Evolutionary conservation across 2,329 filamentous ascomycete species (phyloP).

Genomic region (Boeremia exigua): DNA sequence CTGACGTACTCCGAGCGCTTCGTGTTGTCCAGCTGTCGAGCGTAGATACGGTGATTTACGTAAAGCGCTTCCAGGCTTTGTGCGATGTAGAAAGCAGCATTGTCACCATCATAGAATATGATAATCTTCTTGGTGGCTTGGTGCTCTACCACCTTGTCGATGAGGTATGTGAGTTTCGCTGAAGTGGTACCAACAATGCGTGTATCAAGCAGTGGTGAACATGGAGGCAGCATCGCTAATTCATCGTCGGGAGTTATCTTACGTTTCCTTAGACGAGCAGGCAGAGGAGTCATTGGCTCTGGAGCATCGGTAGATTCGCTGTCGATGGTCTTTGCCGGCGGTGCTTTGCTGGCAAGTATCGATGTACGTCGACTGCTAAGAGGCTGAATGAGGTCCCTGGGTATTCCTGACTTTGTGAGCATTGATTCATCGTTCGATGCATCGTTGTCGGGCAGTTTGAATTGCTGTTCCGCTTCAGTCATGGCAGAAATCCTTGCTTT

Average conservation of each 20-base stretch:
- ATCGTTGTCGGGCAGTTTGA: conserved; percentile 10
- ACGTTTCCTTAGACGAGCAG: conserved; percentile 34
- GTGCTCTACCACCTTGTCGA: conserved; percentile 73
- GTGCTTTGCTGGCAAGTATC: conserved; percentile 25
- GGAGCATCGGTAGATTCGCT: not conserved
- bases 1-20: conserved; percentile 77
- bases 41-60: conserved; percentile 70
- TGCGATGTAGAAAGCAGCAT: conserved; percentile 84
- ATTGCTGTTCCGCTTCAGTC: conserved; percentile 28
- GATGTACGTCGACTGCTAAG: conserved; percentile 36
- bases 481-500: conserved; percentile 35
- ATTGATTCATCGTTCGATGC: conserved; percentile 6
- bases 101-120: conserved; percentile 90
- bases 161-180: conserved; percentile 83
- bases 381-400: conserved; percentile 48
- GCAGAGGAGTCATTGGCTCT: conserved; percentile 18
- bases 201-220: conserved; percentile 64
- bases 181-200: conserved; percentile 80
- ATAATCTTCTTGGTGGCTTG: conserved; percentile 82
- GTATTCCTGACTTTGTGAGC: conserved; percentile 47
- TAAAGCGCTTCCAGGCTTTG: conserved; percentile 77
- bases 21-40: conserved; percentile 65
- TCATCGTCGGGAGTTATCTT: conserved; percentile 42
- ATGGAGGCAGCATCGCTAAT: conserved; percentile 39
- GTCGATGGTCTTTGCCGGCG: conserved; percentile 25